Evolutionary conservation across 768 basidiomycete genomes (phyloP), one percentile per base, ranked within the genome.

Genomic region (Russula sp.): DNA sequence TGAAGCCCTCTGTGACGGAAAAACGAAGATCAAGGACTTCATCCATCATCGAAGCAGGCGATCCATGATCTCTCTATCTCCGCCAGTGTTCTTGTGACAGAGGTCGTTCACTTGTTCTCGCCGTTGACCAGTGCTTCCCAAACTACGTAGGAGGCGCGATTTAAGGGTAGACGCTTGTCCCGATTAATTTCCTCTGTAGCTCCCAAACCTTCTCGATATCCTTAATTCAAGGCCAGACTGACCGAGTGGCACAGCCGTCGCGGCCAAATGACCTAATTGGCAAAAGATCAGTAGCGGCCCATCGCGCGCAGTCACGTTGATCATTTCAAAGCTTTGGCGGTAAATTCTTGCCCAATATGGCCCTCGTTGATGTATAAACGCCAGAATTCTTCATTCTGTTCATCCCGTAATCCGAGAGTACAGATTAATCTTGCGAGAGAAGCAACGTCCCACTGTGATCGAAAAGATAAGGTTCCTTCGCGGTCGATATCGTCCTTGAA

Each of bases 231-330:
- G 28, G 26, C 46, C 53, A 0, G 58, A 60, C 22, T 46, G 58
- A 2, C 42, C 10, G 16, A 49, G 48, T 10, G 52, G 63, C 11
- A 59, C 28, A 4, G 59, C 63, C 20, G 53, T 26, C 1, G 22
- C 22, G 0, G 22, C 58, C 46, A 64, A 24, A 34, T 54, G 34
- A 20, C 51, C 52, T 5, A 64, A 53, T 26, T 54, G 38, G 53
- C 34, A 48, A 34, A 64, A 59, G 58, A 59, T 64, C 58, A 64
- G 36, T 11, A 64, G 34, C 6, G 58, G 50, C 8, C 63, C 63
- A 24, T 64, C 63, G n/a, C 46, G 44, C 36, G 18, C n/a, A 3
- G 58, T 34, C 4, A 30, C 5, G 26, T 38, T 9, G 32, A 59
- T 30, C 44, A 38, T 48, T 30, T 49, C 58, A 26, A 13, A 1